Evolutionary conservation across 306 rosid genomes (phyloP).

Genomic region (Citrullus colocynthis): DNA sequence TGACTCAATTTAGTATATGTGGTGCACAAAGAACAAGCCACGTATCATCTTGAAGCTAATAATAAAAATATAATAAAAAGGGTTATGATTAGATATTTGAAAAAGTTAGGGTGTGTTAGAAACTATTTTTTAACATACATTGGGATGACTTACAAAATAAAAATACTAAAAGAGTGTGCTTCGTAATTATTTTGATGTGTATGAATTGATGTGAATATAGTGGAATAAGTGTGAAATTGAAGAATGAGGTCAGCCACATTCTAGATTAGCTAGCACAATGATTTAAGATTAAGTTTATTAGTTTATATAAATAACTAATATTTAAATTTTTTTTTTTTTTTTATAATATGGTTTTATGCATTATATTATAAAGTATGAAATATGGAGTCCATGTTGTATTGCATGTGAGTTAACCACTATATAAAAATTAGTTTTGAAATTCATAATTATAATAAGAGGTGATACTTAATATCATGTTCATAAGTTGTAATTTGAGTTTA

Average conservation of each 20-base stretch:
- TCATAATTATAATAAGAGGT: no score
- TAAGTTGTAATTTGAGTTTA: background rate
- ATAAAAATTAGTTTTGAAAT: background rate
- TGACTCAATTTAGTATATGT: background rate
- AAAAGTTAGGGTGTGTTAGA: background rate
- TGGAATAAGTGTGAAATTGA: background rate
- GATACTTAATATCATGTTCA: background rate
- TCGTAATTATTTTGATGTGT: background rate
- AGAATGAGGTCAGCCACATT: conserved; percentile 5
- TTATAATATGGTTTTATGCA: background rate
- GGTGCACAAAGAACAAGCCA: background rate
- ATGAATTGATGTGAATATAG: background rate
- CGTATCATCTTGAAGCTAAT: background rate
- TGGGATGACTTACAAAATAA: background rate
- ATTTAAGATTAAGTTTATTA: background rate
- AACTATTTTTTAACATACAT: background rate
- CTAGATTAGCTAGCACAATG: background rate
- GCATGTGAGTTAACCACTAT: background rate
- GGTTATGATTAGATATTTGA: background rate
- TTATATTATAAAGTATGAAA: background rate
- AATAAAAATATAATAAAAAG: background rate
- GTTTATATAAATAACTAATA: background rate
- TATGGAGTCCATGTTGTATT: background rate
- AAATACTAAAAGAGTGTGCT: background rate
- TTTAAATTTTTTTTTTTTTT: background rate